Base-by-base conservation (phyloP, 495 filamentous ascomycete species). In the Tuber indicum region DNA sequence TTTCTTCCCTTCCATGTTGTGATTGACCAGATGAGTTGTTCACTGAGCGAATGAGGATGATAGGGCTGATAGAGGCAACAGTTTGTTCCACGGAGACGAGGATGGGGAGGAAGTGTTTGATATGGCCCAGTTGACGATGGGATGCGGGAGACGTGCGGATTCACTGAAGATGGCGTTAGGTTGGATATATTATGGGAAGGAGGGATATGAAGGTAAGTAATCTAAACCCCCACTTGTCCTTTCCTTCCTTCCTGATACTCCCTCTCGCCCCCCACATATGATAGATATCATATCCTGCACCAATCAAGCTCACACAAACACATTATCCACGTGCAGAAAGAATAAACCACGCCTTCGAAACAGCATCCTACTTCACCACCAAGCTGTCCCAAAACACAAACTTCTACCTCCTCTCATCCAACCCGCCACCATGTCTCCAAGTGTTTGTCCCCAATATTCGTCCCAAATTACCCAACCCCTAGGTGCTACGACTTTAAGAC, bases 41-140 rank as follows among this genome's bases (percentile, higher is more conserved):
- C 49, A 66, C 39, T 17, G 41, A 19, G 41, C 72, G n/a, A 72
- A 32, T 43, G 32, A 42, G 43, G 71, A 46, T 32, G 36, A 43
- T 32, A 43, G 26, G 71, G 71, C 71, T 72, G 71, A 72, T 72
- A 46, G 23, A 41, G 42, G 72, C 46, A 71, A 47, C 71, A 83
- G 82, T 78, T 87, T 97, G 10, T 97, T 97, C 87, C 93, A 96
- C 84, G 87, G 87, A 49, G 82, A 84, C 46, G 86, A 86, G 42
- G 82, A 84, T 77, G 70, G 82, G 62, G 82, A 81, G 39, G 92
- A 94, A 77, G 85, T 94, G 12, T 97, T 91, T 91, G 95, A 98
- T 82, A 87, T 99, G n/a, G 95, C 93, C 36, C 94, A 97, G 79
- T 86, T 98, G 80, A 97, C 93, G 14, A 90, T 97, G 66, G 95